Conservation (phyloP, 345 rosid genomes). For the Streptanthus diversifolius region DNA sequence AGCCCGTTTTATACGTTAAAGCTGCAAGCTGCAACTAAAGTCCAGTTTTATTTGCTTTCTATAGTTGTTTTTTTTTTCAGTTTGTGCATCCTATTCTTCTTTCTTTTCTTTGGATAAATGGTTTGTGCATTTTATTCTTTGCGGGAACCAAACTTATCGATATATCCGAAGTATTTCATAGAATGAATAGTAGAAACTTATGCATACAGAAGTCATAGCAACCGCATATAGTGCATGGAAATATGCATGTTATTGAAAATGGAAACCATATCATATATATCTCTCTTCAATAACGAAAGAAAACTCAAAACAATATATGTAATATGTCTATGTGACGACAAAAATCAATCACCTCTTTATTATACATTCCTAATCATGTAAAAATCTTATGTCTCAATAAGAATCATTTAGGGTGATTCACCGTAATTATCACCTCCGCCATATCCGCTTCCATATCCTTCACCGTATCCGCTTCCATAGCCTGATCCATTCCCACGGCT, state of each 20-base stretch:
- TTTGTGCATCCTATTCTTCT: not conserved
- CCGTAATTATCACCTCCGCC: constrained; percentile 27
- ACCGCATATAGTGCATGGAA: constrained; percentile 9
- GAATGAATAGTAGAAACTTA: not conserved
- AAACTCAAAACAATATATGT: constrained; percentile 1
- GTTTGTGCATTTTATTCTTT: not conserved
- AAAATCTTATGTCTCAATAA: not conserved
- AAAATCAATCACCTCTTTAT: constrained; percentile 16
- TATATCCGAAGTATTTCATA: not conserved
- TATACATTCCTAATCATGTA: constrained; percentile 1
- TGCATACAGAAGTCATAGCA: not conserved
- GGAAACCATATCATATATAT: not conserved
- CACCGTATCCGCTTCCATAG: constrained; percentile 34
- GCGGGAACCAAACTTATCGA: not conserved
- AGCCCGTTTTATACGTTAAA: not conserved
- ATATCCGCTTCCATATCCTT: constrained; percentile 36
- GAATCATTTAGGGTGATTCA: constrained; percentile 19
- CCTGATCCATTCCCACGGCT: constrained; percentile 30
- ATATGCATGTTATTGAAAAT: not conserved
- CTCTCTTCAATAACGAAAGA: constrained; percentile 10
- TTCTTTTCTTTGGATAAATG: not conserved
- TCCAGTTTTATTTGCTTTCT: not conserved
- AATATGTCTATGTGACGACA: constrained; percentile 7
- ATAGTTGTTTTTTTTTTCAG: not conserved
- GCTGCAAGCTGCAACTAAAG: not conserved